phyloP scores from a whole-genome alignment of 2,329 filamentous ascomycete genomes.

The Hirsutella thompsonii region DNA sequence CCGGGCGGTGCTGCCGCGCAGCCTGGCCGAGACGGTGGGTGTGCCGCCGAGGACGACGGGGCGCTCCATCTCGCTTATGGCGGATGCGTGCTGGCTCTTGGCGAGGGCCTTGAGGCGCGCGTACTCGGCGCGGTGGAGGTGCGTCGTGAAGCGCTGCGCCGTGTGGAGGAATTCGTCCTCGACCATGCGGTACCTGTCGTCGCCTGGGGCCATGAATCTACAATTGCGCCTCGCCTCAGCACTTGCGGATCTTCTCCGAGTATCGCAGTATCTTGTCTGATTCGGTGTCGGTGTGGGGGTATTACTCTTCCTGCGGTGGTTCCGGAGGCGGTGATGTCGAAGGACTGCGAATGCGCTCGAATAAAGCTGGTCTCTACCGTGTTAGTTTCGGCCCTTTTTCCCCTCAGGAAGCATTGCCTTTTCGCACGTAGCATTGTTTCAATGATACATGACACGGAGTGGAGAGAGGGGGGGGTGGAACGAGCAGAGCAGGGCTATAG shows the following conservation, averaged over 20 bases:
- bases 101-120: slow-evolving; percentile 48
- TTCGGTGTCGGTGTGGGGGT: too few relatives aligned
- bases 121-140: slow-evolving; percentile 70
- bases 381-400: too few relatives aligned
- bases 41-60: slow-evolving; percentile 34
- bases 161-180: slow-evolving; percentile 64
- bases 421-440: too few relatives aligned
- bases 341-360: slow-evolving; percentile 19
- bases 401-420: too few relatives aligned
- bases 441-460: too few relatives aligned
- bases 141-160: slow-evolving; percentile 57
- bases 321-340: slow-evolving; percentile 41
- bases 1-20: slow-evolving; percentile 9
- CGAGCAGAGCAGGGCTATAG: too few relatives aligned
- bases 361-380: not conserved
- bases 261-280: too few relatives aligned
- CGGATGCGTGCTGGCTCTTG: slow-evolving; percentile 37
- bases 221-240: too few relatives aligned
- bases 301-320: slow-evolving; percentile 32
- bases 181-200: slow-evolving; percentile 70
- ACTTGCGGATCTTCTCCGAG: too few relatives aligned
- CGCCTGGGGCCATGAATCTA: slow-evolving; percentile 55
- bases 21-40: slow-evolving; percentile 13
- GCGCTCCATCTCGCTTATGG: slow-evolving; percentile 36
- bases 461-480: too few relatives aligned